These are phyloP conservation scores for Hysterium pulicare DNA, from an alignment of 2,329 filamentous ascomycete genomes.

Conservation along the genomic window DNA sequence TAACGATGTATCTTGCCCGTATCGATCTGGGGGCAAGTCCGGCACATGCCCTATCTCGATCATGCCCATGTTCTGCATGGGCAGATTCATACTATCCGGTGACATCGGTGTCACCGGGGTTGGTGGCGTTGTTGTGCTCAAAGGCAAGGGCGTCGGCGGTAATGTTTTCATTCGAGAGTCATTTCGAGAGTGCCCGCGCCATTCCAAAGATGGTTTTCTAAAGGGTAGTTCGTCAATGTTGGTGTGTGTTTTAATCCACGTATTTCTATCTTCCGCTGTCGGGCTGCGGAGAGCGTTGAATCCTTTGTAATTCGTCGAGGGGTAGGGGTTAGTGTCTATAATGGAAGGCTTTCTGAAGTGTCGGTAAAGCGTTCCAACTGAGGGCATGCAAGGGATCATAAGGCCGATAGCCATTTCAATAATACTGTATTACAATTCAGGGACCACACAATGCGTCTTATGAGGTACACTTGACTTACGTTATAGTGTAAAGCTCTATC, in stretches of 20 bases:
- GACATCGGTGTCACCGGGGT: slow-evolving; percentile 13
- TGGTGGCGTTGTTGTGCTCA: slow-evolving; percentile 5
- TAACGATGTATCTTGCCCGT: too few relatives aligned
- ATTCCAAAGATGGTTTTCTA: slow-evolving; percentile 11
- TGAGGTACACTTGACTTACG: slow-evolving; percentile 15
- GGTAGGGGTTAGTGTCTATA: slow-evolving; percentile 16
- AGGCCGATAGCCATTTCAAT: slow-evolving; percentile 16
- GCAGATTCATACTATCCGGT: slow-evolving; percentile 16
- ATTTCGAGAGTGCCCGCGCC: slow-evolving; percentile 1
- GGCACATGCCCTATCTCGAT: too few relatives aligned
- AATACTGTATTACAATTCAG: slow-evolving; percentile 12
- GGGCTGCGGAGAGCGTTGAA: slow-evolving; percentile 9
- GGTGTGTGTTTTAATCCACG: slow-evolving; percentile 19
- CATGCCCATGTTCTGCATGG: slow-evolving; percentile 12
- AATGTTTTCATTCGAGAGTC: slow-evolving; percentile 20
- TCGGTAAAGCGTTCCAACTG: slow-evolving; percentile 12
- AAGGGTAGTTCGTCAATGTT: slow-evolving; percentile 20
- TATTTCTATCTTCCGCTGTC: slow-evolving; percentile 6
- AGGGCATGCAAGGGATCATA: slow-evolving; percentile 19
- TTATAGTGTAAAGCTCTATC: slow-evolving; percentile 9
- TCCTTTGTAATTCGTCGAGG: slow-evolving; percentile 10
- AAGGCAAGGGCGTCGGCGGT: slow-evolving; percentile 16
- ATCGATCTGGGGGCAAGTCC: too few relatives aligned
- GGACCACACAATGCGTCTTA: too few relatives aligned
- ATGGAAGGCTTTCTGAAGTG: slow-evolving; percentile 16